These are phyloP conservation scores for Chaetomium olivaceum DNA, from an alignment of 2,329 filamentous ascomycete species.

Conservation along the genomic window DNA sequence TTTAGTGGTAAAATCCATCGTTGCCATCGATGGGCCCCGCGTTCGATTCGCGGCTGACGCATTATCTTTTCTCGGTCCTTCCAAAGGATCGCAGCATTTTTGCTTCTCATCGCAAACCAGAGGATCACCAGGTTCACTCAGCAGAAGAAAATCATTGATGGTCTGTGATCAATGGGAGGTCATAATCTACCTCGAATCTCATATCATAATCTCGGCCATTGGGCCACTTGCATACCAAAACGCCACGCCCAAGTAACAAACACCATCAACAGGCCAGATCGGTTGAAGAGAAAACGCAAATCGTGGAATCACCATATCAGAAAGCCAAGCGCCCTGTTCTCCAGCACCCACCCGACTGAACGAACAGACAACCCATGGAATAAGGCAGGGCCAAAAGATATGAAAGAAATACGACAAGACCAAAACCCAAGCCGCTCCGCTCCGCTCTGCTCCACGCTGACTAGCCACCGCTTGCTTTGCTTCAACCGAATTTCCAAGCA, in stretches of 20 bases:
- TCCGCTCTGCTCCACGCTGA: not conserved
- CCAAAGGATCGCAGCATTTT: not conserved
- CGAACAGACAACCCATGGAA: not conserved
- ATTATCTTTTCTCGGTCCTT: constrained; percentile 13
- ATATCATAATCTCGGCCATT: not conserved
- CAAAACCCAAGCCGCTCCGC: not conserved
- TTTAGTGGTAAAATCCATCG: constrained; percentile 57
- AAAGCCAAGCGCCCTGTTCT: not conserved
- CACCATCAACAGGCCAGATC: not conserved
- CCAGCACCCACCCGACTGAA: not conserved
- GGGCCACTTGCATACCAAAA: not conserved
- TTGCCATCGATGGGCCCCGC: constrained; percentile 52
- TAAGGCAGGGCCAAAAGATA: not conserved
- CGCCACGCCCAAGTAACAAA: not conserved
- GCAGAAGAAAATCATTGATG: not conserved
- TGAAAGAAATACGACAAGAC: not conserved
- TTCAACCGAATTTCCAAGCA: not conserved
- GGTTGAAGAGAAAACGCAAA: not conserved
- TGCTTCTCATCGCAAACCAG: not conserved
- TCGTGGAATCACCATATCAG: not conserved
- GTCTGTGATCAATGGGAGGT: not conserved
- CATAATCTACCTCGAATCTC: not conserved
- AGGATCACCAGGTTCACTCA: not conserved
- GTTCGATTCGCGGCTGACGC: constrained; percentile 35
- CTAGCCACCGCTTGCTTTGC: not conserved